phyloP scores from a whole-genome alignment of 176 grass and related monocot species.

The Aegilops umbellulata region DNA sequence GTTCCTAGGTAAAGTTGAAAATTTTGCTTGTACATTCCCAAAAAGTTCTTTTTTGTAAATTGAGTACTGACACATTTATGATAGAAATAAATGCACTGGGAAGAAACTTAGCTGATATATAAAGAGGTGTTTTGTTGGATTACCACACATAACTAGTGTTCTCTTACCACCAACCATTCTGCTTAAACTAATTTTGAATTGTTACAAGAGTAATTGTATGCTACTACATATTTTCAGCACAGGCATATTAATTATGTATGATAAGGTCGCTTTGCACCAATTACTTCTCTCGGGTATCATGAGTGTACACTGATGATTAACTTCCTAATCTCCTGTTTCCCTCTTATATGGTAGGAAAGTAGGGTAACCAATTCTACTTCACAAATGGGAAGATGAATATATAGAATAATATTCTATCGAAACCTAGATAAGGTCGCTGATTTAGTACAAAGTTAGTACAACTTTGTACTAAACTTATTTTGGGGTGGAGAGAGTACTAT shows the following conservation, averaged over 20 bases:
- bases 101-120: neutral
- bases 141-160: neutral
- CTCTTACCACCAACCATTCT: neutral
- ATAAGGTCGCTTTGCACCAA: neutral
- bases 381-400: neutral
- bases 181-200: neutral
- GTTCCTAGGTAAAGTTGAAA: neutral
- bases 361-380: neutral
- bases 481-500: neutral
- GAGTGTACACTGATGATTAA: neutral
- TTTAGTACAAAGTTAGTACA: too few species aligned
- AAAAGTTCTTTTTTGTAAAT: neutral
- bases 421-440: neutral
- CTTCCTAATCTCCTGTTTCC: conserved; percentile 9
- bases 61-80: neutral
- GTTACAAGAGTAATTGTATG: neutral
- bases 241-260: neutral
- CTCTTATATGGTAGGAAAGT: conserved; percentile 5
- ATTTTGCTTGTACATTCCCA: neutral
- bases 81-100: neutral
- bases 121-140: neutral
- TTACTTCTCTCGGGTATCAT: neutral
- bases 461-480: too few species aligned
- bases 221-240: neutral
- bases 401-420: neutral